Conservation (phyloP, 2,329 filamentous ascomycete species). For the Plectosphaerella sp. region DNA sequence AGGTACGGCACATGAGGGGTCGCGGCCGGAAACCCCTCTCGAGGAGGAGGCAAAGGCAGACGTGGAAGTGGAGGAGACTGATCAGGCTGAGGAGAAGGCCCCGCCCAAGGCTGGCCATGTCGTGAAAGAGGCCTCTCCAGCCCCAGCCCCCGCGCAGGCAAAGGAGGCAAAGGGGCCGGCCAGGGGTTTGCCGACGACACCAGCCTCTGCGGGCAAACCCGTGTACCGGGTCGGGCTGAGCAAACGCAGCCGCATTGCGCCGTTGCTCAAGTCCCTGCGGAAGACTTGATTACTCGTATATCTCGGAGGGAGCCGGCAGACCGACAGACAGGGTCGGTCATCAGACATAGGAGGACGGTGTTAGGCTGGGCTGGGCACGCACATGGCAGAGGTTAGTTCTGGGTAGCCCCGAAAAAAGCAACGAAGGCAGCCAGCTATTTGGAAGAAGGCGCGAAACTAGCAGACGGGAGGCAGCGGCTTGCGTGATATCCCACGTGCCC, state of each 20-base stretch:
- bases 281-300: conserved; percentile 23
- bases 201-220: conserved; percentile 26
- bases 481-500: conserved; percentile 1
- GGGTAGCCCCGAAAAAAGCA: no score
- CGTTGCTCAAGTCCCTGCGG: conserved; percentile 43
- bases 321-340: background rate
- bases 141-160: no score
- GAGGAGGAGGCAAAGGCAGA: background rate
- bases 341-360: background rate
- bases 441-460: background rate
- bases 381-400: background rate
- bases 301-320: background rate
- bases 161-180: no score
- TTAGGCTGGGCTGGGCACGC: background rate
- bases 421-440: no score
- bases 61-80: background rate
- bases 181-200: no score
- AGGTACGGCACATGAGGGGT: background rate
- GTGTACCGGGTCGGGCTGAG: conserved; percentile 47
- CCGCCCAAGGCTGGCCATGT: no score
- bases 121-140: no score
- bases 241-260: conserved; percentile 44
- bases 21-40: background rate
- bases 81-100: background rate
- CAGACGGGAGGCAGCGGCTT: background rate